phyloP scores from a whole-genome alignment of 805 yeast genomes.

The Teunomyces tritomae region DNA sequence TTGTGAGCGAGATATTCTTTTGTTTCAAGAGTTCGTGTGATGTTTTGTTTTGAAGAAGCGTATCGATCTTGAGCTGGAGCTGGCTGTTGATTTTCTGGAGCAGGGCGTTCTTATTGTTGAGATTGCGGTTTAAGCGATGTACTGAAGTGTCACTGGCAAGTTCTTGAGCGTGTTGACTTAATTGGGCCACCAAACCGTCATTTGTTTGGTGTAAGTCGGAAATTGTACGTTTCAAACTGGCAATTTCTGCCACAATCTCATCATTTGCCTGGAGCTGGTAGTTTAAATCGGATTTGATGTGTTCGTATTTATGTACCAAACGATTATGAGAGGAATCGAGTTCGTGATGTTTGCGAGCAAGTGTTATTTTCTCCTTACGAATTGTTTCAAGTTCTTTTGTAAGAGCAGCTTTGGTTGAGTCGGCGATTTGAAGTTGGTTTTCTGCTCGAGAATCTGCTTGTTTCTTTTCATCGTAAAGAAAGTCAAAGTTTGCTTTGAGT shows the following conservation, averaged over 20 bases:
- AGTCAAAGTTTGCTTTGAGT: conserved; percentile 37
- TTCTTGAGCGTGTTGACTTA: conserved; percentile 21
- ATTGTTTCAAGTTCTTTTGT: conserved; percentile 16
- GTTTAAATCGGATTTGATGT: conserved; percentile 33
- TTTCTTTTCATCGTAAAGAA: conserved; percentile 31
- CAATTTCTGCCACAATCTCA: conserved; percentile 38
- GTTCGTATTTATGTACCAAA: conserved; percentile 27
- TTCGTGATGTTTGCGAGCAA: conserved; percentile 12
- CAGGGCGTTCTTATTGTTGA: conserved; percentile 30
- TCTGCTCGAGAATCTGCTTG: conserved; percentile 29
- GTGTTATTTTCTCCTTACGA: conserved; percentile 15
- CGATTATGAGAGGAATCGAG: conserved; percentile 20
- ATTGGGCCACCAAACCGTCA: conserved; percentile 30
- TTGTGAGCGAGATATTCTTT: conserved; percentile 45
- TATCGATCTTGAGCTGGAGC: conserved; percentile 51
- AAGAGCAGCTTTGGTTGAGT: conserved; percentile 11
- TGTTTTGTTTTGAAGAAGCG: conserved; percentile 46
- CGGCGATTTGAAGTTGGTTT: conserved; percentile 27
- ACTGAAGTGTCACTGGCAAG: conserved; percentile 9
- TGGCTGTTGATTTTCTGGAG: conserved; percentile 51
- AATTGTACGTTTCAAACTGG: conserved; percentile 25
- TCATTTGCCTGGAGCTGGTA: conserved; percentile 32
- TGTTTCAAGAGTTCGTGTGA: conserved; percentile 53
- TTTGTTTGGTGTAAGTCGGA: conserved; percentile 28
- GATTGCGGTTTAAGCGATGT: conserved; percentile 13